These are phyloP conservation scores for Maudiozyma barnettii DNA, from an alignment of 805 yeast species.

Conservation along the genomic window DNA sequence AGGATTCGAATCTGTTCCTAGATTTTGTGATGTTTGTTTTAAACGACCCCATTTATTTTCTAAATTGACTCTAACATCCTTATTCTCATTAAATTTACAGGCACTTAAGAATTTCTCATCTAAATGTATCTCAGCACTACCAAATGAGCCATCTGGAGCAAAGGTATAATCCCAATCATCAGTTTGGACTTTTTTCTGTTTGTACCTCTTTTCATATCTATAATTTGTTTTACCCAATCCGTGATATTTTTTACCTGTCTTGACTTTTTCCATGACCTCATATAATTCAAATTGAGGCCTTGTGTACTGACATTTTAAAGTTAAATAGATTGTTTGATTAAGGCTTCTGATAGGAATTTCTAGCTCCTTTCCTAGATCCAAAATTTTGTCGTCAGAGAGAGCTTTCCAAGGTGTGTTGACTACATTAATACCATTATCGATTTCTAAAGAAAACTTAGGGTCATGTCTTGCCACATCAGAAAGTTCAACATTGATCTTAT, in stretches of 20 bases:
- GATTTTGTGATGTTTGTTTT: neutral
- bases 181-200: slow-evolving; percentile 37
- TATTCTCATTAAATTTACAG: slow-evolving; percentile 7
- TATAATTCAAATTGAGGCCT: slow-evolving; percentile 38
- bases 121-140: slow-evolving; percentile 53
- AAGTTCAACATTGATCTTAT: slow-evolving; percentile 38
- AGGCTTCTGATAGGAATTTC: slow-evolving; percentile 38
- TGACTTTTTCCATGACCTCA: slow-evolving; percentile 52
- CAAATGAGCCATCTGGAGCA: slow-evolving; percentile 87
- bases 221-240: slow-evolving; percentile 30
- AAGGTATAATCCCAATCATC: slow-evolving; percentile 57
- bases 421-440: slow-evolving; percentile 76
- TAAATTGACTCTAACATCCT: slow-evolving; percentile 8
- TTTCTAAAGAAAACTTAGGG: slow-evolving; percentile 42
- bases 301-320: slow-evolving; percentile 58
- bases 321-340: slow-evolving; percentile 53
- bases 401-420: slow-evolving; percentile 49
- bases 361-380: slow-evolving; percentile 59
- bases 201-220: slow-evolving; percentile 35
- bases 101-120: slow-evolving; percentile 11
- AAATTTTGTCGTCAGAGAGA: slow-evolving; percentile 21
- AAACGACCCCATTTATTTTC: slow-evolving; percentile 67
- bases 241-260: slow-evolving; percentile 27
- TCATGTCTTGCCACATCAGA: slow-evolving; percentile 38
- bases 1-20: slow-evolving; percentile 1